phyloP scores from a whole-genome alignment of 202 grass and related monocot species.

The Saccharum hybrid region DNA sequence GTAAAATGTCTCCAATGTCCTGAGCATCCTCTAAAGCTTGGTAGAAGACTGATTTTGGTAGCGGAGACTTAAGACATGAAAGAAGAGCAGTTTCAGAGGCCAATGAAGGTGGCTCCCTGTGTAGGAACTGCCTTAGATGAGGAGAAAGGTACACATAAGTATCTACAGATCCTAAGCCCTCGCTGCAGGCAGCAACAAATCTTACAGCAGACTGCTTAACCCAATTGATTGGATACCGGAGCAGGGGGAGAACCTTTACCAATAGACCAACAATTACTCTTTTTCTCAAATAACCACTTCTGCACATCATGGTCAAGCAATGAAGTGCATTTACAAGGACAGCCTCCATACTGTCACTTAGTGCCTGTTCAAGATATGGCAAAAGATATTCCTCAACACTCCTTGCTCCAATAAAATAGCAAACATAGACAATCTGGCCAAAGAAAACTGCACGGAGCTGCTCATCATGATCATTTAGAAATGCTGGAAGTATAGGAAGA shows the following conservation, averaged over 20 bases:
- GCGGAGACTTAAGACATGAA: constrained; percentile 80
- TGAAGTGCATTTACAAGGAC: constrained; percentile 87
- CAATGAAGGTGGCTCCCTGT: constrained; percentile 76
- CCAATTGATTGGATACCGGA: constrained; percentile 93
- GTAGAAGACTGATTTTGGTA: constrained; percentile 79
- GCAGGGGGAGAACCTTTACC: constrained; percentile 74
- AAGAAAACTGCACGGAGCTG: constrained; percentile 92
- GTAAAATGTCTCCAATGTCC: constrained; percentile 70
- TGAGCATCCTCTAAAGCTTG: constrained; percentile 84
- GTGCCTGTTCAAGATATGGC: constrained; percentile 93
- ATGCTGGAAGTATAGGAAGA: constrained; percentile 92
- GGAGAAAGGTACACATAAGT: constrained; percentile 87
- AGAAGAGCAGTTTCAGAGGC: constrained; percentile 78
- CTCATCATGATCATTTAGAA: constrained; percentile 93
- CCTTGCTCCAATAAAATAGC: constrained; percentile 94
- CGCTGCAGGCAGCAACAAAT: constrained; percentile 77
- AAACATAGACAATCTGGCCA: constrained; percentile 83
- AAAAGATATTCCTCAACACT: constrained; percentile 98
- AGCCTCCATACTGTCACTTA: constrained; percentile 82
- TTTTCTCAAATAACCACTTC: constrained; percentile 85
- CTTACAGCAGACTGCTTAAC: constrained; percentile 83
- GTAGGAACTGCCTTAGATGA: constrained; percentile 72
- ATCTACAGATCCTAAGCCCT: constrained; percentile 88
- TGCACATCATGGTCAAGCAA: constrained; percentile 89
- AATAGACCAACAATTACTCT: constrained; percentile 75